These are phyloP conservation scores for Skeletonema potamos DNA, from an alignment of 108 stramenopile species.

Conservation along the genomic window DNA sequence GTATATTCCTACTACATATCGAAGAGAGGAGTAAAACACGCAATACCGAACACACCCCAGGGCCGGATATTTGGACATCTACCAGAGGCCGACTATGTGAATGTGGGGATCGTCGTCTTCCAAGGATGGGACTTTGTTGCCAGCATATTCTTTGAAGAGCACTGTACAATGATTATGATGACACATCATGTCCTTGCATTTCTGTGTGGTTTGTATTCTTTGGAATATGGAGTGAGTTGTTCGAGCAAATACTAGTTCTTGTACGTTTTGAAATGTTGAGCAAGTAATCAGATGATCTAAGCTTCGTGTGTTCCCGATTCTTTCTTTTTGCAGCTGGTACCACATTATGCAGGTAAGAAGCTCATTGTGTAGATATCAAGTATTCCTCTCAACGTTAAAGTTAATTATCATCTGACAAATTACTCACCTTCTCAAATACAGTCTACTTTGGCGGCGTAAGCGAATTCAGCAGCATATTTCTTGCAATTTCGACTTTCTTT, in stretches of 20 bases:
- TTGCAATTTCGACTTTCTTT: conserved; percentile 54
- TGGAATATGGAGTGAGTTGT: conserved; percentile 54
- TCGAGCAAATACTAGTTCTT: not conserved
- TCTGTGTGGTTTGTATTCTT: conserved; percentile 43
- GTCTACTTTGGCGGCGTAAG: conserved; percentile 65
- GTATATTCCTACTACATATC: conserved; percentile 40
- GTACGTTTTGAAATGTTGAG: not conserved
- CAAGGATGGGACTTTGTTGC: conserved; percentile 68
- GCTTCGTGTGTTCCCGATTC: not conserved
- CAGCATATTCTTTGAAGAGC: conserved; percentile 52
- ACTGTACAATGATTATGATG: conserved; percentile 53
- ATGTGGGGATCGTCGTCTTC: conserved; percentile 41
- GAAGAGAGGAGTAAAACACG: not conserved
- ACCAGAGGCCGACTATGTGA: conserved; percentile 33
- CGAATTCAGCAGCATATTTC: conserved; percentile 64
- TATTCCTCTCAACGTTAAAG: not conserved
- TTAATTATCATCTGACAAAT: not conserved
- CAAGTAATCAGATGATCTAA: not conserved
- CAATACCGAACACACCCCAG: conserved; percentile 42
- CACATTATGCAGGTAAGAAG: conserved; percentile 20
- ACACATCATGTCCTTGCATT: conserved; percentile 66
- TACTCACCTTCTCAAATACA: conserved; percentile 17
- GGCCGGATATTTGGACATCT: conserved; percentile 52
- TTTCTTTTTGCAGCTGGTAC: not conserved
- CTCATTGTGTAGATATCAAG: not conserved